Evolutionary conservation across 2,329 filamentous ascomycete species (phyloP).

Genomic region (Fusarium hostae): DNA sequence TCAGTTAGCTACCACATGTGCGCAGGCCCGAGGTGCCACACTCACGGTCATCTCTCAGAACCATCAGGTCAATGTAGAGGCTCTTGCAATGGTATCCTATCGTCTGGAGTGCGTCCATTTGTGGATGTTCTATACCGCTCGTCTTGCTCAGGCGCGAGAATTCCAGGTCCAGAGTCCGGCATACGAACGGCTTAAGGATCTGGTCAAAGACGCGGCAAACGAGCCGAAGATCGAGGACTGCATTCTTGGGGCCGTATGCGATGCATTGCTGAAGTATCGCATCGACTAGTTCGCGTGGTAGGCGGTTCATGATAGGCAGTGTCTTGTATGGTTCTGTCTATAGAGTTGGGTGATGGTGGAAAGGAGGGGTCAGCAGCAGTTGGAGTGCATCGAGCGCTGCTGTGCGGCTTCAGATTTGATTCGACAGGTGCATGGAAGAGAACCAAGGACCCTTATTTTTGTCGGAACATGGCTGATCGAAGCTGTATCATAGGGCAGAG

Average conservation of each 20-base stretch:
- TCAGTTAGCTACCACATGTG: constrained; percentile 22
- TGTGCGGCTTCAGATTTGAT: neutral
- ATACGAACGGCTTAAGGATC: constrained; percentile 57
- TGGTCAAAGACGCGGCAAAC: constrained; percentile 62
- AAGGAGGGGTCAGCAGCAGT: constrained; percentile 18
- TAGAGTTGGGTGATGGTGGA: neutral
- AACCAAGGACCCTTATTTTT: neutral
- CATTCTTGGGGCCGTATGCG: constrained; percentile 56
- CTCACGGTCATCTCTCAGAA: constrained; percentile 63
- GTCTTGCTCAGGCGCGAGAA: constrained; percentile 59
- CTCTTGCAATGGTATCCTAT: constrained; percentile 61
- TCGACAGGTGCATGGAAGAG: neutral
- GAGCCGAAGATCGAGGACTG: constrained; percentile 57
- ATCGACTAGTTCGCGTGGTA: constrained; percentile 61
- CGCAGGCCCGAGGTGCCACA: neutral
- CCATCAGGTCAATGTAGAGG: constrained; percentile 63
- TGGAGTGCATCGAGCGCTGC: constrained; percentile 21
- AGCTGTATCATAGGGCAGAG: neutral
- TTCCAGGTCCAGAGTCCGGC: constrained; percentile 61
- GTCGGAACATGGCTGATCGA: neutral
- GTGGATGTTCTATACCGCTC: constrained; percentile 48
- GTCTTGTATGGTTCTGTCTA: neutral
- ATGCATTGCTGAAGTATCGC: constrained; percentile 58
- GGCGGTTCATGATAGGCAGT: constrained; percentile 53
- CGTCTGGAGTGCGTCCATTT: constrained; percentile 56